These are phyloP conservation scores for Sporothrix schenckii DNA, from an alignment of 2,329 filamentous ascomycete genomes.

Conservation along the genomic window DNA sequence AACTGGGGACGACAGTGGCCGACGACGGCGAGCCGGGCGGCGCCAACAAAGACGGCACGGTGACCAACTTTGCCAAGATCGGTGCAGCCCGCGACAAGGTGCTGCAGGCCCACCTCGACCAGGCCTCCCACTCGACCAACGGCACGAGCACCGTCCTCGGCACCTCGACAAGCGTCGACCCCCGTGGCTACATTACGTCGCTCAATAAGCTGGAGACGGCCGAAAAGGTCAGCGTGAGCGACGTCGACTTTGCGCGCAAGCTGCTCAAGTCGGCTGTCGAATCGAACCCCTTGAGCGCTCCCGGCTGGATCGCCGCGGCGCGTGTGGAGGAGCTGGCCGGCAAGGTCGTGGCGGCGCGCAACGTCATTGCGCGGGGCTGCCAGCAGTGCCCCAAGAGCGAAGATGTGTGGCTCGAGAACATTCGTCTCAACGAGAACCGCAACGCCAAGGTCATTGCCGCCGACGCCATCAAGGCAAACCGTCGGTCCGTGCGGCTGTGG, in stretches of 20 bases:
- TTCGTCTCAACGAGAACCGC: conserved; percentile 84
- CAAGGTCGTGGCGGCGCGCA: conserved; percentile 85
- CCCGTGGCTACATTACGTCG: conserved; percentile 93
- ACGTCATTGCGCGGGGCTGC: conserved; percentile 84
- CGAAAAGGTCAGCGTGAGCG: conserved; percentile 84
- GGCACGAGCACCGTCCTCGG: conserved; percentile 70
- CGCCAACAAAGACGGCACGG: conserved; percentile 71
- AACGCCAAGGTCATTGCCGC: conserved; percentile 97
- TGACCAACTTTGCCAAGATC: conserved; percentile 98
- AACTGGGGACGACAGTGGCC: conserved; percentile 85
- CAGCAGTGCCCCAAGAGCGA: conserved; percentile 91
- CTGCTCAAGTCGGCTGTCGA: conserved; percentile 96
- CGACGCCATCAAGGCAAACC: conserved; percentile 88
- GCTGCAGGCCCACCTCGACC: conserved; percentile 69
- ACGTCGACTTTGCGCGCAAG: conserved; percentile 90
- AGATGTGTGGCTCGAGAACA: conserved; percentile 95
- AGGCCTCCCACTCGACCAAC: conserved; percentile 82
- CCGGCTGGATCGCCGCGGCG: conserved; percentile 94
- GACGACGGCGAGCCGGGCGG: conserved; percentile 65
- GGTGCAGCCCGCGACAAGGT: conserved; percentile 96
- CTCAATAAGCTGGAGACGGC: conserved; percentile 79
- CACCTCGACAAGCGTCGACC: conserved; percentile 87
- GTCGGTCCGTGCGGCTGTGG: conserved; percentile 86
- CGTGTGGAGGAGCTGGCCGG: conserved; percentile 90
- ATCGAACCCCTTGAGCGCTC: conserved; percentile 91